A percentile compares a stretch with the other conserved stretches of the same genome.
Evolutionary conservation across 1,284 basidiomycete genomes (phyloP).

Genomic region (Fistulinella staudtii): DNA sequence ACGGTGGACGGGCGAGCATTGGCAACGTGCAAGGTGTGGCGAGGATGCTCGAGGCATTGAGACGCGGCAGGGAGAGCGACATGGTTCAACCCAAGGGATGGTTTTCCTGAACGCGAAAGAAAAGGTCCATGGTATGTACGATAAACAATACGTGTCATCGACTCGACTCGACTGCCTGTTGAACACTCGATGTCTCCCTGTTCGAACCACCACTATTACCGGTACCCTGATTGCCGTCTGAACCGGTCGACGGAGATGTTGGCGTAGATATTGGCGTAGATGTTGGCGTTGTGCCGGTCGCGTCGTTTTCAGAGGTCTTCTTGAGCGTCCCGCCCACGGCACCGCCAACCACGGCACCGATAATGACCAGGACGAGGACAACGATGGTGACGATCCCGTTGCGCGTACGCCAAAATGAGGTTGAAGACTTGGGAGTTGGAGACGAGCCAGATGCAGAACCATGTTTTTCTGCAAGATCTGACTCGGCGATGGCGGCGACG

Average conservation of each 20-base stretch:
- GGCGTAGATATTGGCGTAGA: neutral
- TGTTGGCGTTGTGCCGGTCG: neutral
- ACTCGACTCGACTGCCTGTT: too few relatives aligned
- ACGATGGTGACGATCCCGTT: conserved; percentile 38
- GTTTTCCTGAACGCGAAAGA: conserved; percentile 35
- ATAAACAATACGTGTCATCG: neutral
- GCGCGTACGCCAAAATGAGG: conserved; percentile 31
- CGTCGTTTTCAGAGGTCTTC: conserved; percentile 21
- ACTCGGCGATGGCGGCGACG: neutral
- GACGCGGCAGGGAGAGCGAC: conserved; percentile 60
- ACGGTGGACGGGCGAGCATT: conserved; percentile 57
- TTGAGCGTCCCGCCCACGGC: conserved; percentile 52
- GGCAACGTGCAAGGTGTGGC: conserved; percentile 68
- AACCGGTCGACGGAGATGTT: neutral
- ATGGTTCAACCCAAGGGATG: conserved; percentile 47
- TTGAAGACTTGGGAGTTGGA: conserved; percentile 5
- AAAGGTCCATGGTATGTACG: neutral
- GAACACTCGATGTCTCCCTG: too few relatives aligned
- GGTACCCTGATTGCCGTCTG: neutral
- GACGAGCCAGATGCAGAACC: neutral
- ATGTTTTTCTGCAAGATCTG: conserved; percentile 22
- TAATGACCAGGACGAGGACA: conserved; percentile 38
- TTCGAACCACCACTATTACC: neutral
- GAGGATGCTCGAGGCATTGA: conserved; percentile 55
- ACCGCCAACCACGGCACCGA: conserved; percentile 58